These are phyloP conservation scores for Sinapis alba DNA, from an alignment of 441 rosid species.

Conservation along the genomic window DNA sequence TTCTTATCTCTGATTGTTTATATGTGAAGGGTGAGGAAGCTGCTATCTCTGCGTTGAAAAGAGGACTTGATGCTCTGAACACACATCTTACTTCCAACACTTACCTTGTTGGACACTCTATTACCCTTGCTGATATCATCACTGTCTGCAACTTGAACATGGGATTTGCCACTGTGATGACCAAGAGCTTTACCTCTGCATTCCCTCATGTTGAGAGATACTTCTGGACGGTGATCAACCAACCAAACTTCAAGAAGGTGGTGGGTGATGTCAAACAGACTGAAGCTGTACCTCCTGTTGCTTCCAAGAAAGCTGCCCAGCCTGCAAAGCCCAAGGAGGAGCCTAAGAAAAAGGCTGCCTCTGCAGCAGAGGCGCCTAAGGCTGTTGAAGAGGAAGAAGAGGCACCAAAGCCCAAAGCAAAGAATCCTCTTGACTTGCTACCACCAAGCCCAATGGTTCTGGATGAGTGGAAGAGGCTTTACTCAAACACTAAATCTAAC, in stretches of 20 bases:
- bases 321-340: background rate
- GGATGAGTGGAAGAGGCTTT: background rate
- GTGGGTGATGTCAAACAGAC: background rate
- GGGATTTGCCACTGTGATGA: background rate
- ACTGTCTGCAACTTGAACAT: background rate
- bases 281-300: background rate
- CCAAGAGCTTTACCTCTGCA: background rate
- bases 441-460: background rate
- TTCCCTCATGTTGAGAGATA: background rate
- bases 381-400: background rate
- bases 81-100: background rate
- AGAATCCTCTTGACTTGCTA: background rate
- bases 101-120: background rate
- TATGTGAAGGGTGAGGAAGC: background rate
- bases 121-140: background rate
- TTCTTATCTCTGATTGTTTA: slow-evolving; percentile 14
- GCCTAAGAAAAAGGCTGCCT: background rate
- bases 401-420: background rate
- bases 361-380: background rate
- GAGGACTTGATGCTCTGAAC: background rate
- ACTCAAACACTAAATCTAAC: background rate
- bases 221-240: background rate
- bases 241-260: background rate
- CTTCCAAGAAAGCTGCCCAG: background rate
- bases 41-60: background rate